A percentile compares a stretch with the other conserved stretches of the same genome.
These are phyloP conservation scores for Neurospora sp. DNA, from an alignment of 495 filamentous ascomycete species.

Conservation along the genomic window DNA sequence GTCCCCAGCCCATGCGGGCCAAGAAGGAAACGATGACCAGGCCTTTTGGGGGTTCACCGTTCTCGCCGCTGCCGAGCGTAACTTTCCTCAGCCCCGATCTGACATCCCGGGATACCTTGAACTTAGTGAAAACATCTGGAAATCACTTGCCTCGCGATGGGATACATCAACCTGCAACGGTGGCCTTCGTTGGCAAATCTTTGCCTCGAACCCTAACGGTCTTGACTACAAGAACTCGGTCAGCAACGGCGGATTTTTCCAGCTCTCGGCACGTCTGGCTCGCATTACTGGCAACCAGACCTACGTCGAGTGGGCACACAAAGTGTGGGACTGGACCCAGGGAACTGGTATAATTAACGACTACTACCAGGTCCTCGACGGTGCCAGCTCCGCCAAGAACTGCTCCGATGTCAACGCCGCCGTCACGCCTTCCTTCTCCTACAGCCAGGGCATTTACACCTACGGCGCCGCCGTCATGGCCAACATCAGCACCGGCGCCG, in stretches of 20 bases:
- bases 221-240: conserved; percentile 61
- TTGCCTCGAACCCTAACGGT: conserved; percentile 62
- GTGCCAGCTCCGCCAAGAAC: conserved; percentile 33
- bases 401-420: conserved; percentile 34
- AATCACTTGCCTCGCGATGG: conserved; percentile 50
- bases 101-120: conserved; percentile 51
- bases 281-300: conserved; percentile 54
- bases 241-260: conserved; percentile 60
- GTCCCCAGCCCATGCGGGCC: conserved; percentile 28
- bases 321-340: conserved; percentile 58
- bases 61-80: conserved; percentile 63
- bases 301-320: conserved; percentile 59
- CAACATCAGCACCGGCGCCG: conserved; percentile 43
- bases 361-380: conserved; percentile 46
- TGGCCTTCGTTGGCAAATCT: conserved; percentile 80
- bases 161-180: conserved; percentile 56
- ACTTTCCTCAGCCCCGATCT: conserved; percentile 53
- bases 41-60: conserved; percentile 72
- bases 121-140: conserved; percentile 38
- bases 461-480: conserved; percentile 58
- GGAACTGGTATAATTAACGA: conserved; percentile 39
- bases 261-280: conserved; percentile 56
- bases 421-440: conserved; percentile 40
- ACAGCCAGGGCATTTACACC: conserved; percentile 55
- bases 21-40: conserved; percentile 63